Evolutionary conservation across 2,329 filamentous ascomycete genomes (phyloP).

Genomic region (Zasmidium cellare): DNA sequence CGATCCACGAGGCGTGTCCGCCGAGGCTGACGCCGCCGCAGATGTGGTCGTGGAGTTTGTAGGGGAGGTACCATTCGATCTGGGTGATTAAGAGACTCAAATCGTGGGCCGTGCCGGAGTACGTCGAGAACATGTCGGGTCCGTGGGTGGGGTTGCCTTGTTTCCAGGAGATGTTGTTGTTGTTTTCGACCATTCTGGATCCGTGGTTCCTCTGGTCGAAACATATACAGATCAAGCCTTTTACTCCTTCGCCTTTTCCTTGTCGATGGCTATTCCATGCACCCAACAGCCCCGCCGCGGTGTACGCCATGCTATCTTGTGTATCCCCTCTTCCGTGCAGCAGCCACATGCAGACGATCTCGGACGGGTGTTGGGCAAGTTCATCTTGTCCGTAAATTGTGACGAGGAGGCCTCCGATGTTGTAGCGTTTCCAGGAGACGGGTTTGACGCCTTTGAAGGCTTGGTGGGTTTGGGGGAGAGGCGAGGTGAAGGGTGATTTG

Average conservation of each 20-base stretch:
- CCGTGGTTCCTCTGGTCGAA: constrained; percentile 97
- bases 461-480: constrained; percentile 30
- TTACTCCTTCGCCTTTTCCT: constrained; percentile 32
- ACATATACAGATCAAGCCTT: constrained; percentile 73
- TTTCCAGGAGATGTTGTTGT: constrained; percentile 77
- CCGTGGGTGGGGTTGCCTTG: constrained; percentile 78
- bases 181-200: constrained; percentile 63
- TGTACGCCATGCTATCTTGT: constrained; percentile 71
- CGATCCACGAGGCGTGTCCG: constrained; percentile 85
- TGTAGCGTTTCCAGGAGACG: constrained; percentile 66
- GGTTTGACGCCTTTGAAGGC: constrained; percentile 31
- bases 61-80: constrained; percentile 67
- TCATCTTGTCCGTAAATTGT: constrained; percentile 81
- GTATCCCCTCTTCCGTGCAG: constrained; percentile 75
- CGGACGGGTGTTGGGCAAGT: constrained; percentile 52
- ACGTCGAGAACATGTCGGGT: constrained; percentile 84
- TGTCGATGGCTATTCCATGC: constrained; percentile 63
- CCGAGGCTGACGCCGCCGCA: constrained; percentile 83
- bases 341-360: constrained; percentile 83
- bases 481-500: constrained; percentile 34
- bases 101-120: constrained; percentile 74
- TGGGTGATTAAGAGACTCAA: constrained; percentile 74
- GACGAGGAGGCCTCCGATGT: constrained; percentile 75
- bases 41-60: constrained; percentile 61
- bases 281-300: constrained; percentile 68